Conservation (phyloP, 306 rosid species). For the Trifolium pratense region DNA sequence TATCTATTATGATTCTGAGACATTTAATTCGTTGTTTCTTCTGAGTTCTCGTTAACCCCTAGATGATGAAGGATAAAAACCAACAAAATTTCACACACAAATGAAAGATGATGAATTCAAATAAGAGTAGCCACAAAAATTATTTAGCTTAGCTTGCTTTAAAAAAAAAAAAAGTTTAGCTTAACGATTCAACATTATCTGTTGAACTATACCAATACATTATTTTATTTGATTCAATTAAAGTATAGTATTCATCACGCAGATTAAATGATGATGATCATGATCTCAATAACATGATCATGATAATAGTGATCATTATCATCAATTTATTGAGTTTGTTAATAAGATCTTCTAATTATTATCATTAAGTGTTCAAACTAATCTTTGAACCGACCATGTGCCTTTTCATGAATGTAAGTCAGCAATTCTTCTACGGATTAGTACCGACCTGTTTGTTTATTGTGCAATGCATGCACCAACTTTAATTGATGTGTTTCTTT, state of each 20-base stretch:
- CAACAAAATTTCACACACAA: too few relatives aligned
- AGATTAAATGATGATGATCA: conserved; percentile 43
- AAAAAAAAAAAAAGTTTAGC: too few relatives aligned
- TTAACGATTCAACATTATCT: too few relatives aligned
- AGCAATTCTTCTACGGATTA: conserved; percentile 32
- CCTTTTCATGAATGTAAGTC: conserved; percentile 45
- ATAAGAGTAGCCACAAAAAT: too few relatives aligned
- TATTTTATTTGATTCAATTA: too few relatives aligned
- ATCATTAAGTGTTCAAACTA: conserved; percentile 18
- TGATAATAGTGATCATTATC: conserved; percentile 44
- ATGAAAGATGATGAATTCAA: too few relatives aligned
- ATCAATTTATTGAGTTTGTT: conserved; percentile 42
- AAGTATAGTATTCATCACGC: conserved; percentile 10
- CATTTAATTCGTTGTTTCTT: too few relatives aligned
- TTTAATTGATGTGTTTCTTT: conserved; percentile 38
- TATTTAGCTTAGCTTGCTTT: too few relatives aligned
- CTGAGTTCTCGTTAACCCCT: too few relatives aligned
- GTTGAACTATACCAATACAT: too few relatives aligned
- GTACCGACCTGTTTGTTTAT: conserved; percentile 35
- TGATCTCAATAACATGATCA: conserved; percentile 49
- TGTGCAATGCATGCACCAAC: conserved; percentile 33
- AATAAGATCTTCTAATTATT: conserved; percentile 46
- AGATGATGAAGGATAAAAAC: too few relatives aligned
- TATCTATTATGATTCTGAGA: too few relatives aligned
- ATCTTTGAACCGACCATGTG: conserved; percentile 41